A percentile compares a stretch with the other conserved stretches of the same genome.
phyloP scores from a whole-genome alignment of 2,329 filamentous ascomycete species.

The Coniochaeta sp. region DNA sequence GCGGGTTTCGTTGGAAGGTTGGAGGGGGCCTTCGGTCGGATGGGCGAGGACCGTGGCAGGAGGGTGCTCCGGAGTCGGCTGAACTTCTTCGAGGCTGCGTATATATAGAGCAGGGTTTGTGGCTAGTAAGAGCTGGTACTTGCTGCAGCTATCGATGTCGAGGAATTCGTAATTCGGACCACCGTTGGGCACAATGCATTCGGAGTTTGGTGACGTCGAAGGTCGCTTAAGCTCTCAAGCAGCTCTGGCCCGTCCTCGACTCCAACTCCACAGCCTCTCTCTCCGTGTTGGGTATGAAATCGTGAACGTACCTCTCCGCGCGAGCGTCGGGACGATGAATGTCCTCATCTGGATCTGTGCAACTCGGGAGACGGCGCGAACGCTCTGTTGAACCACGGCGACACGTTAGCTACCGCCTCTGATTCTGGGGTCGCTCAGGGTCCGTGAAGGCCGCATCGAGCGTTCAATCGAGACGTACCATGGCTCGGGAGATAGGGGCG shows the following conservation, averaged over 20 bases:
- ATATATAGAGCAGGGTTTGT: background rate
- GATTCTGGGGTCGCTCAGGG: background rate
- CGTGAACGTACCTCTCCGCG: constrained; percentile 49
- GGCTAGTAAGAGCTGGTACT: background rate
- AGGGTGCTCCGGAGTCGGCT: background rate
- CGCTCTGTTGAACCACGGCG: constrained; percentile 31
- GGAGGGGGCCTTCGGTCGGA: background rate
- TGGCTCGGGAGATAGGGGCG: constrained; percentile 45
- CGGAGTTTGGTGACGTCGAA: background rate
- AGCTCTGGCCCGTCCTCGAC: background rate
- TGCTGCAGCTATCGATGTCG: background rate
- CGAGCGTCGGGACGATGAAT: constrained; percentile 54
- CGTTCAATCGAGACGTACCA: constrained; percentile 34
- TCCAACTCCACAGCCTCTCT: background rate
- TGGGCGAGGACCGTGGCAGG: background rate
- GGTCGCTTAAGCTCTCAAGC: background rate
- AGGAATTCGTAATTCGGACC: background rate
- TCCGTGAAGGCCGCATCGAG: background rate
- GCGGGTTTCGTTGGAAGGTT: background rate
- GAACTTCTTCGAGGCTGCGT: background rate
- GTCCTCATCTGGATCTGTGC: constrained; percentile 40
- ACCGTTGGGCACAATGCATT: background rate
- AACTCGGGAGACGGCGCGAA: constrained; percentile 41
- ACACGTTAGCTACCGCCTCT: background rate
- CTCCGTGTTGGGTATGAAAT: background rate